Evolutionary conservation across 495 filamentous ascomycete species (phyloP), one percentile per base, ranked within the genome.

Genomic region (Penicillium paxilli): DNA sequence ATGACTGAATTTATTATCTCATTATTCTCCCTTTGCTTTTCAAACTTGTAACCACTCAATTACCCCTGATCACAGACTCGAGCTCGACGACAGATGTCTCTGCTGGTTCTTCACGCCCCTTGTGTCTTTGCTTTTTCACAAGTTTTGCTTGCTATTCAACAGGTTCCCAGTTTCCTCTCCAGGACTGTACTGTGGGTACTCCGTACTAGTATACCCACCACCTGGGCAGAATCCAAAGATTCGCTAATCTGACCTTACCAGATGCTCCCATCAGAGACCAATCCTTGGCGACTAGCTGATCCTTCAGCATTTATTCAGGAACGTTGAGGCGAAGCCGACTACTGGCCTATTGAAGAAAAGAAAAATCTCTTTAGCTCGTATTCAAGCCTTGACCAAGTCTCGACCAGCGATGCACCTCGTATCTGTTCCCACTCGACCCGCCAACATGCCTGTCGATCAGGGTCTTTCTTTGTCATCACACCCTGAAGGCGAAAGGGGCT

Each of bases 291-390:
- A 16, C n/a, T 37, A n/a, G 11, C n/a, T 37, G 33, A 14, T 14
- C 33, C 33, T 14, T 37, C 1, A 30, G 17, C 5, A 20, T 38
- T n/a, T 19, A 16, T 19, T 42, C 40, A 42, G 40, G 20, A 42
- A 42, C 40, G 35, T 4, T 14, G 21, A 8, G 20, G 40, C 20
- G 40, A 42, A n/a, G 23, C 19, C 9, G 19, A 42, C 4, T 10
- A 0, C 6, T 2, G 20, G 19, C 40, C 40, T 22, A 23, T 42
- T 23, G 20, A n/a, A 21, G 35, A 16, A 17, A 16, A 40, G 16
- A 47, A 53, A 53, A 47, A n/a, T 46, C 12, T 30, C 22, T 44
- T 11, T 7, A 17, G 8, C 42, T 53, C 51, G 51, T 53, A 53
- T 53, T 53, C 42, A 47, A 25, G 22, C 8, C n/a, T 14, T 5